A percentile compares a stretch with the other conserved stretches of the same genome.
phyloP scores from a whole-genome alignment of 148 eudicot species.

The Chenopodium suecicum region DNA sequence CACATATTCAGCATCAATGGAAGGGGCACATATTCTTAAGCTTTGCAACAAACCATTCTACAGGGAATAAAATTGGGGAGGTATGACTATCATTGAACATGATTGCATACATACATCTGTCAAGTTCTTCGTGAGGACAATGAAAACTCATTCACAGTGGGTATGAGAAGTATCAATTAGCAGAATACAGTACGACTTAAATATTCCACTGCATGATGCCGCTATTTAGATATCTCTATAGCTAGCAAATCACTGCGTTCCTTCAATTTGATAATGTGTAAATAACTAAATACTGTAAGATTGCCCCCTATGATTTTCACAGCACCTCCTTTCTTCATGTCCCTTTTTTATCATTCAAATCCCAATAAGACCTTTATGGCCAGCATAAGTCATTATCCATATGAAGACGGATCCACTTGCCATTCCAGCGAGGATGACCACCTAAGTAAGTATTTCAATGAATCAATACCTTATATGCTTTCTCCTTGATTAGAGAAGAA shows the following conservation, averaged over 20 bases:
- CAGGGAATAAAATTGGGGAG: constrained; percentile 14
- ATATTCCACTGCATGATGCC: not conserved
- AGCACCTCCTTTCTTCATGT: not conserved
- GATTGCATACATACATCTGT: not conserved
- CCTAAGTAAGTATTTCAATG: constrained; percentile 31
- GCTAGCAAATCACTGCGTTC: not conserved
- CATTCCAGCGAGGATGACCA: constrained; percentile 62
- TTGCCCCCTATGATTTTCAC: not conserved
- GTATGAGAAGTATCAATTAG: not conserved
- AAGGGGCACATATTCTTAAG: not conserved
- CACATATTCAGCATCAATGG: not conserved
- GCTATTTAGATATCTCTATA: constrained; percentile 9
- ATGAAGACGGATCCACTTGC: constrained; percentile 52
- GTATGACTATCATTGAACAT: not conserved
- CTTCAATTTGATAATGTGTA: not conserved
- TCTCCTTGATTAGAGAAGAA: not conserved
- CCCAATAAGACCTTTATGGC: constrained; percentile 74
- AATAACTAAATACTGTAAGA: not conserved
- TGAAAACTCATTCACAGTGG: not conserved
- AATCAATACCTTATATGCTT: not conserved
- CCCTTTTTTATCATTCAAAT: constrained; percentile 36
- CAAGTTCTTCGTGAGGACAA: not conserved
- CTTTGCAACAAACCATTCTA: not conserved
- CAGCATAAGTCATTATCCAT: constrained; percentile 61
- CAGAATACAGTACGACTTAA: not conserved